phyloP scores from a whole-genome alignment of 225 moss, liverwort and hornwort genomes.

The Marchantia polymorpha region DNA sequence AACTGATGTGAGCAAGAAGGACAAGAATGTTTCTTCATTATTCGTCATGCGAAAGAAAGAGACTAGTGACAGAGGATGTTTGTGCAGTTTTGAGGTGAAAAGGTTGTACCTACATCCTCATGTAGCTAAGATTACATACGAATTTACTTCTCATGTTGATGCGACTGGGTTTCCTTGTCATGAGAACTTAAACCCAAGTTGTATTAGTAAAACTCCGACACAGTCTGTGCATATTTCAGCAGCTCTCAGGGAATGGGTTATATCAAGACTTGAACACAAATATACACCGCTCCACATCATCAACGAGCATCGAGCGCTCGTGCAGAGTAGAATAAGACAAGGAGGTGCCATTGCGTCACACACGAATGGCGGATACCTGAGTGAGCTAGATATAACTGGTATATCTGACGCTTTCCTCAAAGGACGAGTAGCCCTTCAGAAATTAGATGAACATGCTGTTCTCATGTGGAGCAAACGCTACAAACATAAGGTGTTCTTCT shows the following conservation, averaged over 20 bases:
- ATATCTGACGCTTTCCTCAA: constrained; percentile 22
- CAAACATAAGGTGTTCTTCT: constrained; percentile 21
- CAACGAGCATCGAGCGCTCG: constrained; percentile 14
- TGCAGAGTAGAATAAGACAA: constrained; percentile 12
- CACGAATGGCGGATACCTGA: constrained; percentile 5
- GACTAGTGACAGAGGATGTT: constrained; percentile 23
- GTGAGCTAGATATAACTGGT: constrained; percentile 15
- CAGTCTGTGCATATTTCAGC: constrained; percentile 17
- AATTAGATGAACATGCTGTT: constrained; percentile 26
- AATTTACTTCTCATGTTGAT: constrained; percentile 21
- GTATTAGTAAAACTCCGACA: constrained; percentile 5
- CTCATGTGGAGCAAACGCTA: constrained; percentile 21
- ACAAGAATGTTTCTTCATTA: constrained; percentile 2
- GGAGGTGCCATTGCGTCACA: constrained; percentile 15
- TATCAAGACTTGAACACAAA: constrained; percentile 10
- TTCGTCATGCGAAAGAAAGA: constrained; percentile 23
- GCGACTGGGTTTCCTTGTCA: constrained; percentile 18
- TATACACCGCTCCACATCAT: constrained; percentile 19
- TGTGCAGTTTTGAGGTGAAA: constrained; percentile 26
- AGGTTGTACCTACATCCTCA: constrained; percentile 30
- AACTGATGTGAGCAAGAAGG: constrained; percentile 6
- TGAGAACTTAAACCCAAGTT: constrained; percentile 2
- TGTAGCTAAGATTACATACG: constrained; percentile 18
- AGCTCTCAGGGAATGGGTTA: constrained; percentile 22
- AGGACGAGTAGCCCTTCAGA: constrained; percentile 20